phyloP scores from a whole-genome alignment of 2,329 filamentous ascomycete species.

The Cercospora nicotianae region DNA sequence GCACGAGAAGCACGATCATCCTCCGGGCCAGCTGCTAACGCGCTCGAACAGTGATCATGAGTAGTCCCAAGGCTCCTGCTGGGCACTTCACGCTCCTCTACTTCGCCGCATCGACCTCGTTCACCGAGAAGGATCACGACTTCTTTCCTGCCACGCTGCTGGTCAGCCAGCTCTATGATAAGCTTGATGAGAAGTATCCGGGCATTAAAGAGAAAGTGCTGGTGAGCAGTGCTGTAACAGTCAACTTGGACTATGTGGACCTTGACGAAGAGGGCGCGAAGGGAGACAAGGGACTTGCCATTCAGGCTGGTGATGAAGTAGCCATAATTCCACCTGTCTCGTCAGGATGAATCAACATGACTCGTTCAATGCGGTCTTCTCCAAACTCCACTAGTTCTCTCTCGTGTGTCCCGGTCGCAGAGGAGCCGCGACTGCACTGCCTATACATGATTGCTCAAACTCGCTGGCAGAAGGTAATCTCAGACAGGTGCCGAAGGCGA shows the following conservation, averaged over 20 bases:
- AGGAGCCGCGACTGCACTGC: too few species aligned
- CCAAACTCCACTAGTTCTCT: too few species aligned
- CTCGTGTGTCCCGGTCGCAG: too few species aligned
- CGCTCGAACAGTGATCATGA: slow-evolving; percentile 36
- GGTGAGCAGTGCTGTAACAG: slow-evolving; percentile 70
- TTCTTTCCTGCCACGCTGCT: slow-evolving; percentile 65
- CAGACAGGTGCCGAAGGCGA: background rate
- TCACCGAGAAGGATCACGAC: slow-evolving; percentile 68
- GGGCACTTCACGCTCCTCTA: slow-evolving; percentile 79
- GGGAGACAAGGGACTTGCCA: slow-evolving; percentile 49
- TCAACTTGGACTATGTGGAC: slow-evolving; percentile 82
- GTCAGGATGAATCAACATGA: slow-evolving; percentile 60
- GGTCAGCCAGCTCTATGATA: slow-evolving; percentile 62
- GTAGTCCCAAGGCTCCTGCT: slow-evolving; percentile 50
- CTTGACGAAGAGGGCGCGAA: slow-evolving; percentile 52
- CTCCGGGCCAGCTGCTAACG: slow-evolving; percentile 1
- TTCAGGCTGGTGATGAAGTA: slow-evolving; percentile 76
- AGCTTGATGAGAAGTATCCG: slow-evolving; percentile 67
- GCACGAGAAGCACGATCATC: background rate
- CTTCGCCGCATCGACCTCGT: slow-evolving; percentile 73
- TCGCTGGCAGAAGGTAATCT: too few species aligned
- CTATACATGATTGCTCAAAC: too few species aligned
- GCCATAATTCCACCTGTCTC: slow-evolving; percentile 87
- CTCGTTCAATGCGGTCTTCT: too few species aligned
- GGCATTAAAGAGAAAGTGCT: slow-evolving; percentile 70